Percentiles rank a stretch among this genome's conserved stretches.
These are phyloP conservation scores for Dactylellina haptotyla DNA, from an alignment of 2,329 filamentous ascomycete genomes.

Conservation along the genomic window DNA sequence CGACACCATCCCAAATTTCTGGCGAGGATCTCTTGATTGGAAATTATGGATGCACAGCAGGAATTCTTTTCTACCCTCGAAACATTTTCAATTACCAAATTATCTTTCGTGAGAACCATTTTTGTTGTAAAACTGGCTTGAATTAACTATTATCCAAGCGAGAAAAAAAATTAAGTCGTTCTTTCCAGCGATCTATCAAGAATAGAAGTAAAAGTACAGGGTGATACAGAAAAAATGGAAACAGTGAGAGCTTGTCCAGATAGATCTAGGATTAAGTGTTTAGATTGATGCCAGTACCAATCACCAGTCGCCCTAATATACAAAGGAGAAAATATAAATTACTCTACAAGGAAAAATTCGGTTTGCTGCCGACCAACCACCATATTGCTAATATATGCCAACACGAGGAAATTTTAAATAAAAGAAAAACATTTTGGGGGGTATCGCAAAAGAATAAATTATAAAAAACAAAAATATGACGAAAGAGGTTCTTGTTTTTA, in stretches of 20 bases:
- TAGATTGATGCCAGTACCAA: constrained; percentile 14
- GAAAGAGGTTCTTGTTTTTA: neutral
- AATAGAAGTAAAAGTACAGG: constrained; percentile 20
- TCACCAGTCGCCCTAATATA: constrained; percentile 24
- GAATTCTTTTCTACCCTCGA: too few relatives aligned
- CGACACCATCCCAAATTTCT: too few relatives aligned
- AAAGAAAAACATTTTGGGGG: constrained; percentile 20
- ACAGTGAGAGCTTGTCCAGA: constrained; percentile 17
- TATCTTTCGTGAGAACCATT: neutral
- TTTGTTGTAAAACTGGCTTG: neutral
- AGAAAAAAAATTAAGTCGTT: constrained; percentile 3
- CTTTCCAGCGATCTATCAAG: constrained; percentile 41
- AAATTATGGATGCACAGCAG: too few relatives aligned
- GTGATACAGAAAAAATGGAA: constrained; percentile 12
- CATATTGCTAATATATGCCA: constrained; percentile 18
- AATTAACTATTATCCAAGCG: constrained; percentile 39
- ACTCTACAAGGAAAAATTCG: constrained; percentile 31
- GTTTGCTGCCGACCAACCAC: neutral
- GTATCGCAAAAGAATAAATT: constrained; percentile 33
- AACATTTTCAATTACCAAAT: too few relatives aligned
- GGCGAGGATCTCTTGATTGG: too few relatives aligned
- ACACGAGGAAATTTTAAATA: constrained; percentile 7
- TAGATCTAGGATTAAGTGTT: neutral
- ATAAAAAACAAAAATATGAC: neutral
- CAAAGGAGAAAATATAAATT: constrained; percentile 5